Percentiles rank a stretch among this genome's conserved stretches.
phyloP scores from a whole-genome alignment of 164 flowering plant species.

The Chimonanthus praecox region DNA sequence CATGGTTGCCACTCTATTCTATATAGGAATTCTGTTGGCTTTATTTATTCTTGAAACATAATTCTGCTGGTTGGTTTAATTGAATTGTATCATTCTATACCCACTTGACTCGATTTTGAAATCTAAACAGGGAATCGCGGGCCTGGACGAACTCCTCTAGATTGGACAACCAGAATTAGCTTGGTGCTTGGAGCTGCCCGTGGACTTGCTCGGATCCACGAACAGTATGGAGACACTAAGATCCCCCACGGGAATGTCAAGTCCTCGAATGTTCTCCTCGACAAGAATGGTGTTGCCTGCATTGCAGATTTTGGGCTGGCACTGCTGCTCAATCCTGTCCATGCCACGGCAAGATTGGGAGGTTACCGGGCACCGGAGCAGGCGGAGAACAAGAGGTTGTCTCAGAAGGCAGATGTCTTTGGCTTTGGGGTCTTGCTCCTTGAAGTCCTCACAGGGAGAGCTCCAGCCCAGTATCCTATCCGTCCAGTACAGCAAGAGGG shows the following conservation, averaged over 20 bases:
- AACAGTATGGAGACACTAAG: conserved; percentile 51
- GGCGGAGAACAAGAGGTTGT: conserved; percentile 51
- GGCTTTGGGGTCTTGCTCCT: conserved; percentile 77
- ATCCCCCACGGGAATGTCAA: conserved; percentile 91
- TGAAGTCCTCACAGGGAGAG: conserved; percentile 80
- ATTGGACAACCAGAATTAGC: conserved; percentile 94
- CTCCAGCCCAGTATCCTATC: conserved; percentile 54
- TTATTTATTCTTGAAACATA: not conserved
- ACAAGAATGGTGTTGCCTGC: conserved; percentile 83
- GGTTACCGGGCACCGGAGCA: conserved; percentile 96
- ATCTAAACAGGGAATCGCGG: conserved; percentile 62
- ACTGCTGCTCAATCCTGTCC: conserved; percentile 68
- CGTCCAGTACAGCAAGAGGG: conserved; percentile 38
- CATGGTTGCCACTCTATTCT: conserved; percentile 45
- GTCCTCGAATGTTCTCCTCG: conserved; percentile 81
- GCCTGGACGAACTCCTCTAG: conserved; percentile 87
- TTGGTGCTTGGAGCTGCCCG: conserved; percentile 84
- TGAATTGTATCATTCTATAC: not conserved
- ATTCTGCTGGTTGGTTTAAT: not conserved
- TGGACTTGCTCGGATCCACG: conserved; percentile 74
- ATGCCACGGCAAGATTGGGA: conserved; percentile 74
- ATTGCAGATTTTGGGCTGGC: conserved; percentile 87
- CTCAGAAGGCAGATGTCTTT: conserved; percentile 85
- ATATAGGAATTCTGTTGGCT: not conserved
- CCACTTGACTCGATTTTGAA: not conserved